A percentile compares a stretch with the other conserved stretches of the same genome.
phyloP scores from a whole-genome alignment of 768 basidiomycete genomes.

The Naganishia kalamii region DNA sequence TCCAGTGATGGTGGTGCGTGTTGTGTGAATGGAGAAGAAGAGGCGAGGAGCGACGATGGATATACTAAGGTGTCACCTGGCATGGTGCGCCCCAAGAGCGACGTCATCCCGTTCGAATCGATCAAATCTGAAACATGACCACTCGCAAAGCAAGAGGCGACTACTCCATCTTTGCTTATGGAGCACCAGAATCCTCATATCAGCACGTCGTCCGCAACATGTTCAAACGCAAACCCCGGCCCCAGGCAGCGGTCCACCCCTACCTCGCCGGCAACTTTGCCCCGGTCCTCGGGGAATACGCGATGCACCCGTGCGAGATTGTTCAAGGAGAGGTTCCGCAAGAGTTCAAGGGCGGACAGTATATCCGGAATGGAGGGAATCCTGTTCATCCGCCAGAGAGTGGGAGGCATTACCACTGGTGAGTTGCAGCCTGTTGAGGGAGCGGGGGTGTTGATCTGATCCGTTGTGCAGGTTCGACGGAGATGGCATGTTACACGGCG shows the following conservation, averaged over 20 bases:
- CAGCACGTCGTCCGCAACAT: not conserved
- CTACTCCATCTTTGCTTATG: no score
- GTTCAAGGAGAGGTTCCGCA: constrained; percentile 38
- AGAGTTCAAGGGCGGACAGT: constrained; percentile 46
- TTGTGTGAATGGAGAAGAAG: no score
- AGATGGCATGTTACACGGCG: constrained; percentile 49
- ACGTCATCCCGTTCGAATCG: no score
- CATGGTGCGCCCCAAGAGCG: no score
- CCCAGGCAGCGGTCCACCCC: constrained; percentile 32
- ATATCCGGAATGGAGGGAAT: constrained; percentile 49
- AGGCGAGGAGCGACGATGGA: no score
- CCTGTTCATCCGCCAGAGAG: constrained; percentile 42
- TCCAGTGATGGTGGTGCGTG: no score
- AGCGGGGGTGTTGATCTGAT: no score
- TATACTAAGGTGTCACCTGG: no score
- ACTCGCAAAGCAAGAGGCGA: no score
- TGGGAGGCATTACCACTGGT: constrained; percentile 45
- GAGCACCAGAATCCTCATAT: not conserved
- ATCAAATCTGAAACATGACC: no score
- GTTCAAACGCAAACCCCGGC: not conserved
- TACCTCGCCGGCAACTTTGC: constrained; percentile 48
- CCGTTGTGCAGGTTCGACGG: constrained; percentile 46
- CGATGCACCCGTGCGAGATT: constrained; percentile 36
- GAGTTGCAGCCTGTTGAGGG: not conserved
- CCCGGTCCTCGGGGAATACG: constrained; percentile 44